These are phyloP conservation scores for Melocanna baccifera DNA, from an alignment of 176 grass and related monocot species.

Conservation along the genomic window DNA sequence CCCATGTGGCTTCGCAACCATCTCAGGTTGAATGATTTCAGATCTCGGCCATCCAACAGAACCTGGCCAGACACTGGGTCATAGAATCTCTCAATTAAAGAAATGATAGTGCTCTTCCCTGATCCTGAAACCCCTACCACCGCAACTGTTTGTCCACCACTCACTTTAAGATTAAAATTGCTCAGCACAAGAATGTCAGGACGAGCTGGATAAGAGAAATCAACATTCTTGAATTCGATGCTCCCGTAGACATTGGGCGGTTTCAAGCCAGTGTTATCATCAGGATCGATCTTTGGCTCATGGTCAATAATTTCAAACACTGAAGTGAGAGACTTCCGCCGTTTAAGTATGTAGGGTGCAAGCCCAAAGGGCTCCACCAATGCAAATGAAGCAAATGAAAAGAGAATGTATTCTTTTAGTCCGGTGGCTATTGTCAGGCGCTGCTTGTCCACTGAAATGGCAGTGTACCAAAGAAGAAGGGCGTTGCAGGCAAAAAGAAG, in stretches of 20 bases:
- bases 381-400: slow-evolving; percentile 93
- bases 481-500: slow-evolving; percentile 98
- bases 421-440: slow-evolving; percentile 68
- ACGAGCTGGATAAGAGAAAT: slow-evolving; percentile 85
- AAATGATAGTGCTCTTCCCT: slow-evolving; percentile 96
- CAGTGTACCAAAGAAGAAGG: slow-evolving; percentile 93
- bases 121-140: slow-evolving; percentile 97
- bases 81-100: slow-evolving; percentile 96
- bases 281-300: slow-evolving; percentile 90
- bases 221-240: slow-evolving; percentile 96
- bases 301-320: slow-evolving; percentile 99
- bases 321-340: slow-evolving; percentile 84
- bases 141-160: slow-evolving; percentile 84
- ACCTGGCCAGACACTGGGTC: slow-evolving; percentile 89
- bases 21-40: slow-evolving; percentile 89
- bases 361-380: slow-evolving; percentile 98
- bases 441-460: slow-evolving; percentile 70
- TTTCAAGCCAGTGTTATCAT: slow-evolving; percentile 94
- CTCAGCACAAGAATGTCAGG: slow-evolving; percentile 89
- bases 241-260: slow-evolving; percentile 97
- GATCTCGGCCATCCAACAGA: slow-evolving; percentile 94
- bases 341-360: slow-evolving; percentile 96
- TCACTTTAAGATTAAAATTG: slow-evolving; percentile 99
- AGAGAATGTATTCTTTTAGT: slow-evolving; percentile 97
- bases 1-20: slow-evolving; percentile 99